Base-by-base conservation (phyloP, 139 green algal species). In the Edaphochlamys debaryana region DNA sequence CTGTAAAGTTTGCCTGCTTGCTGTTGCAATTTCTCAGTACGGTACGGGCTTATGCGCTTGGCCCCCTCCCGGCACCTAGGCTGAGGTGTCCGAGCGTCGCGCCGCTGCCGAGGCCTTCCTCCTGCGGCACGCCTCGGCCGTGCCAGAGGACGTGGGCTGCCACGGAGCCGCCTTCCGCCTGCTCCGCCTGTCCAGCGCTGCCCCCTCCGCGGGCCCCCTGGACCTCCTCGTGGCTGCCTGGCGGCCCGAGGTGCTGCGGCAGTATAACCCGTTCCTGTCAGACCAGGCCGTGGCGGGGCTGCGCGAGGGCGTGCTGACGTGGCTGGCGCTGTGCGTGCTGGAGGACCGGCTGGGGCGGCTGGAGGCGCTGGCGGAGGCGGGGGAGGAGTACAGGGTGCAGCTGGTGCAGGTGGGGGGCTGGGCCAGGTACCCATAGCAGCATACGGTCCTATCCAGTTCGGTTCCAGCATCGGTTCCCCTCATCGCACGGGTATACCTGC, bases 141-240 rank as follows among this genome's bases (percentile, higher is more conserved):
- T 91, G 20, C 87, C 67, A 1, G 0, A 56, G 5, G 19, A 15
- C 0, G 37, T 73, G 40, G 84, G 75, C 34, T 32, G 56, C n/a
- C 66, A 67, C 41, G 80, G 37, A n/a, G 25, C 78, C 30, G 42
- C 38, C 38, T 85, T 85, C 71, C 72, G 85, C 23, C 27, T 87
- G 52, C 62, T 77, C 62, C 60, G 5, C 67, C 88, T 1, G 0
- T 0, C 37, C n/a, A n/a, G n/a, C n/a, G n/a, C n/a, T n/a, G n/a
- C n/a, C n/a, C n/a, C n/a, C n/a, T n/a, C n/a, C n/a, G 56, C 78
- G 34, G 40, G 56, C 17, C 52, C 58, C 13, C 66, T 67, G 2
- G 87, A 89, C 80, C 79, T 89, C 19, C 25, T 75, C 30, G 79
- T n/a, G 41, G 27, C 81, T 86, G 67, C 9, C 37, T 25, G 38